phyloP scores from a whole-genome alignment of 169 alveolate genomes.

The Nephromyces sp. region DNA sequence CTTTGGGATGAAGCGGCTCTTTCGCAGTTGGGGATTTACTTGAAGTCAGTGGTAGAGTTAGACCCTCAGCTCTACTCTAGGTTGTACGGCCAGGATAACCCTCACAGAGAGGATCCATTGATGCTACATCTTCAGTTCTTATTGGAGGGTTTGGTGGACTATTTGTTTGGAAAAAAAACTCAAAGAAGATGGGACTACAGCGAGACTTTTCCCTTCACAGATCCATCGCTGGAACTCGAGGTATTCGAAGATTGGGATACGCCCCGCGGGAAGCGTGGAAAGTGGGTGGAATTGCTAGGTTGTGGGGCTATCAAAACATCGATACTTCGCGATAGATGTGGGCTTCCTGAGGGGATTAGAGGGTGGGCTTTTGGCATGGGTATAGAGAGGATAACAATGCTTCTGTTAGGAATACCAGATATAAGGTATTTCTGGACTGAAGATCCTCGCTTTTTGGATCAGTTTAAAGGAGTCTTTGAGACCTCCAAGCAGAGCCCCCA shows the following conservation, averaged over 20 bases:
- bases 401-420: slow-evolving; percentile 62
- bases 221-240: slow-evolving; percentile 69
- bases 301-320: not conserved
- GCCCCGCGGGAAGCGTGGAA: too few relatives aligned
- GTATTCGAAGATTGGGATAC: slow-evolving; percentile 37
- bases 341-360: not conserved
- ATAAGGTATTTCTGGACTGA: slow-evolving; percentile 70
- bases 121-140: slow-evolving; percentile 49
- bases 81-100: not conserved
- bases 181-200: slow-evolving; percentile 63
- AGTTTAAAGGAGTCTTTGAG: too few relatives aligned
- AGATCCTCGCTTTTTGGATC: slow-evolving; percentile 54
- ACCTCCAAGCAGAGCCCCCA: too few relatives aligned
- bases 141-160: slow-evolving; percentile 50
- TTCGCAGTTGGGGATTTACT: not conserved
- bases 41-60: too few relatives aligned
- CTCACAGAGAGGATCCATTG: slow-evolving; percentile 31
- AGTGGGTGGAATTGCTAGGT: not conserved
- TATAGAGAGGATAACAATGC: slow-evolving; percentile 69
- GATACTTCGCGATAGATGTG: too few relatives aligned
- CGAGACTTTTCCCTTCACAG: slow-evolving; percentile 69
- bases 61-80: not conserved
- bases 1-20: slow-evolving; percentile 4
- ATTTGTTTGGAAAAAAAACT: slow-evolving; percentile 48
- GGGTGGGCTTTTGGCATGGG: slow-evolving; percentile 82